Conservation (phyloP, 2,329 filamentous ascomycete species). For the Rosellinia necatrix region DNA sequence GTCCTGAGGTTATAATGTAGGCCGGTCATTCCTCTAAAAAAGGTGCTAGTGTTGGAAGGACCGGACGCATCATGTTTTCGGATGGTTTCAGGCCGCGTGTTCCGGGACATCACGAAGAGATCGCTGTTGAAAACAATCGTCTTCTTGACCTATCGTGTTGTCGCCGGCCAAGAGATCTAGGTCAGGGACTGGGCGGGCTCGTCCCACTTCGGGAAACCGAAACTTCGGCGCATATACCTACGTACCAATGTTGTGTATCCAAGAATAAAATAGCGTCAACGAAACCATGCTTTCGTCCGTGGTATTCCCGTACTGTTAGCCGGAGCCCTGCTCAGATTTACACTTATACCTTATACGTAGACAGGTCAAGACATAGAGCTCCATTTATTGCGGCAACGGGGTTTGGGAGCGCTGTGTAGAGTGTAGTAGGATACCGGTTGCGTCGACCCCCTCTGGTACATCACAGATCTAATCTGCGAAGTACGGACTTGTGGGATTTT, state of each 20-base stretch:
- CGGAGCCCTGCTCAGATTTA: too few relatives aligned
- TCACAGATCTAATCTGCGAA: slow-evolving; percentile 22
- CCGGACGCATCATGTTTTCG: neutral
- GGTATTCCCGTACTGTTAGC: neutral
- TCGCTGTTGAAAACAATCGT: too few relatives aligned
- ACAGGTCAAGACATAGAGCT: neutral
- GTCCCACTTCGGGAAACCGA: neutral
- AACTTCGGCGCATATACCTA: neutral
- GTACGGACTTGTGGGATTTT: slow-evolving; percentile 25
- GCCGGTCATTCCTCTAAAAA: neutral
- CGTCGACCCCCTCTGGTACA: slow-evolving; percentile 26
- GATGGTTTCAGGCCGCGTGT: neutral
- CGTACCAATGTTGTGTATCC: too few relatives aligned
- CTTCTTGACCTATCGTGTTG: too few relatives aligned
- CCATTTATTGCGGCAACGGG: neutral
- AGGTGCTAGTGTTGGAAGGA: neutral
- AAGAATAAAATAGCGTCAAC: neutral
- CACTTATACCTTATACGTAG: too few relatives aligned
- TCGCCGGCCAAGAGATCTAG: neutral
- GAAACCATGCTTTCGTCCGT: neutral
- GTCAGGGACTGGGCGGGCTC: neutral
- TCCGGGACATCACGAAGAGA: neutral
- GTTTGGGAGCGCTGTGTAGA: neutral
- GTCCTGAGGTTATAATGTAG: neutral
- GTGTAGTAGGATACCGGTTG: slow-evolving; percentile 18